Conservation (phyloP, 345 rosid genomes). For the Brassica cretica region DNA sequence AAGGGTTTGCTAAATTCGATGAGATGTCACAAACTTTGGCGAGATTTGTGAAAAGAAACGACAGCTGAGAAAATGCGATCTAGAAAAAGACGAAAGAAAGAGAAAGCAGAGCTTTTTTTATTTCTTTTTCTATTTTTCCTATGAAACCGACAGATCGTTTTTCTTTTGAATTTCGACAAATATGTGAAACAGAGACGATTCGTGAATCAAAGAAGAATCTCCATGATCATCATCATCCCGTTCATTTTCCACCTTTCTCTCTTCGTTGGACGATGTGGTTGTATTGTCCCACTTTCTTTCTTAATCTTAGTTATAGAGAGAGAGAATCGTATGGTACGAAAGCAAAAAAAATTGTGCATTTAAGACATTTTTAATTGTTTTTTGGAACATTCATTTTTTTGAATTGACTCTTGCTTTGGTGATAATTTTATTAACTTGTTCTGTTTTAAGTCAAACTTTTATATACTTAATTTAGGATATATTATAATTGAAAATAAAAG, state of each 20-base stretch:
- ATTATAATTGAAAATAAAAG: background rate
- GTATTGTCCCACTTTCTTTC: conserved; percentile 28
- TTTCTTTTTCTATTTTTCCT: background rate
- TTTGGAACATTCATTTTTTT: conserved; percentile 8
- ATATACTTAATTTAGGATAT: background rate
- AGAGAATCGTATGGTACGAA: background rate
- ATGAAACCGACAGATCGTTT: conserved; percentile 27
- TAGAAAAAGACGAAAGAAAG: conserved; percentile 9
- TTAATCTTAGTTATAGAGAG: conserved; percentile 11
- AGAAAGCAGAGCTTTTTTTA: conserved; percentile 12
- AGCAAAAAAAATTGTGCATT: background rate
- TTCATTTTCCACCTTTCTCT: conserved; percentile 1
- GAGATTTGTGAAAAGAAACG: conserved; percentile 25
- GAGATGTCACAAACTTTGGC: conserved; percentile 28
- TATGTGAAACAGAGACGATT: conserved; percentile 10
- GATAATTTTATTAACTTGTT: background rate
- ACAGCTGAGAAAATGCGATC: conserved; percentile 32
- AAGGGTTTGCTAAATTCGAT: conserved; percentile 30
- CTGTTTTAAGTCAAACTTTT: background rate
- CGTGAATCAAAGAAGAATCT: conserved; percentile 2
- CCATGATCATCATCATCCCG: conserved; percentile 19
- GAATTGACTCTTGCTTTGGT: conserved; percentile 16
- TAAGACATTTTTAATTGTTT: background rate
- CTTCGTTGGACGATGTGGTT: conserved; percentile 17
- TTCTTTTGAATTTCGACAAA: background rate